Evolutionary conservation across 768 basidiomycete species (phyloP).

Genomic region (Dacryopinax primogenitus): DNA sequence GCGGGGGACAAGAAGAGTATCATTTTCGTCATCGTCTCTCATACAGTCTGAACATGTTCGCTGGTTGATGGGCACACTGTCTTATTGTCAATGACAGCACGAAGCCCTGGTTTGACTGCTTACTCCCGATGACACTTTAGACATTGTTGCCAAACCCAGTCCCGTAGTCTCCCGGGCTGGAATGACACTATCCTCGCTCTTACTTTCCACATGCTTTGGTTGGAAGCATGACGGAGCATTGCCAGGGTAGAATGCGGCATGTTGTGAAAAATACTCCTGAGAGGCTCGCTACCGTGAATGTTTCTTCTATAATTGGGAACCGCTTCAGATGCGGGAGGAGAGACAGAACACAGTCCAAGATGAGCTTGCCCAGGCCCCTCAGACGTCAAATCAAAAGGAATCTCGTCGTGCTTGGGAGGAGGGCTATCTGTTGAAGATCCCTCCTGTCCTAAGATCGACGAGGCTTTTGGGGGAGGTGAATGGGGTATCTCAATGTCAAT

Average conservation of each 20-base stretch:
- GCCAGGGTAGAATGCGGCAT: neutral
- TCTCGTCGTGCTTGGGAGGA: neutral
- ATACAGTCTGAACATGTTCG: neutral
- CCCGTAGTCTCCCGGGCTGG: neutral
- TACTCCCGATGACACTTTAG: neutral
- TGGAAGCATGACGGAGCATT: neutral
- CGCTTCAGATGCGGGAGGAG: neutral
- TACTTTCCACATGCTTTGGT: neutral
- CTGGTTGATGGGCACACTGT: neutral
- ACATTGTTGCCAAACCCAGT: conserved; percentile 1
- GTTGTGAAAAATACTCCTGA: neutral
- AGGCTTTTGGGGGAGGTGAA: neutral
- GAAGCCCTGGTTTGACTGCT: neutral
- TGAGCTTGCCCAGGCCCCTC: neutral
- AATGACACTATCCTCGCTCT: neutral
- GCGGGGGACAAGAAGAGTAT: neutral
- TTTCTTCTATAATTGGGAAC: too few relatives aligned
- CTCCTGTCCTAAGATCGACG: neutral
- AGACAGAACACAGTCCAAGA: neutral
- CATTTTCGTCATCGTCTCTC: neutral
- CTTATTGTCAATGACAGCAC: neutral
- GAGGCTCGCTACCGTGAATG: neutral
- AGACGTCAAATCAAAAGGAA: neutral
- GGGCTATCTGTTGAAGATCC: neutral
- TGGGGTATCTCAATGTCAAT: neutral